Evolutionary conservation across 2,329 filamentous ascomycete genomes (phyloP).

Genomic region (Clarireedia monteithiana): DNA sequence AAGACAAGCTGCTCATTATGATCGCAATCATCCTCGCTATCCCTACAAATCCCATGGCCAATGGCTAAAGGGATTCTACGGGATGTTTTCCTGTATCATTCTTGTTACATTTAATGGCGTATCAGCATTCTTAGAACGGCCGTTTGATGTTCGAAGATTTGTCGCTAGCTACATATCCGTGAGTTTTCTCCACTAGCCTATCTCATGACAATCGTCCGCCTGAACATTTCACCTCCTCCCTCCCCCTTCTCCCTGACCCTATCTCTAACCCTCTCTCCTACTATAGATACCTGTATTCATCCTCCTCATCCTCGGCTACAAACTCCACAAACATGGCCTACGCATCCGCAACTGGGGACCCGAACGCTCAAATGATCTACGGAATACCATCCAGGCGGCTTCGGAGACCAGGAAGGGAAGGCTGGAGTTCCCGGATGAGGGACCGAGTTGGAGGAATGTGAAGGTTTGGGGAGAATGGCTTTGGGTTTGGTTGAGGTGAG

Average conservation of each 20-base stretch:
- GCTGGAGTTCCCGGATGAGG: conserved; percentile 29
- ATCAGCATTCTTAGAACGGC: conserved; percentile 28
- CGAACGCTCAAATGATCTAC: conserved; percentile 29
- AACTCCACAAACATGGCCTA: conserved; percentile 30
- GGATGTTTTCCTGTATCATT: conserved; percentile 29
- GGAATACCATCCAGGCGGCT: conserved; percentile 30
- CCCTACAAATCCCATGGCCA: conserved; percentile 35
- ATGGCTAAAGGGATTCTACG: conserved; percentile 33
- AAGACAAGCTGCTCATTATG: conserved; percentile 30
- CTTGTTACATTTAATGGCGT: conserved; percentile 32
- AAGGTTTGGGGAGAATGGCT: conserved; percentile 26
- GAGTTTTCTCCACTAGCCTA: conserved; percentile 16
- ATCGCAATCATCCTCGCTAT: conserved; percentile 31
- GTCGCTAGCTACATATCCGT: conserved; percentile 35
- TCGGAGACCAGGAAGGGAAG: conserved; percentile 28
- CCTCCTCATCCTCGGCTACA: conserved; percentile 30
- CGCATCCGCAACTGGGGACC: conserved; percentile 27
- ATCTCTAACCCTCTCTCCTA: background rate
- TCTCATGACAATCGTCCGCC: background rate
- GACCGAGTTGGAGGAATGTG: conserved; percentile 26
- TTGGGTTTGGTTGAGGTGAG: conserved; percentile 31
- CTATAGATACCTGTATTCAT: conserved; percentile 30
- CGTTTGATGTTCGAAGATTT: conserved; percentile 32
- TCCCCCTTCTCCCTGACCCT: background rate
- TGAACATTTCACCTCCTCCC: background rate